A percentile compares a stretch with the other conserved stretches of the same genome.
These are phyloP conservation scores for Aureobasidium pullulans DNA, from an alignment of 2,329 filamentous ascomycete species.

Conservation along the genomic window DNA sequence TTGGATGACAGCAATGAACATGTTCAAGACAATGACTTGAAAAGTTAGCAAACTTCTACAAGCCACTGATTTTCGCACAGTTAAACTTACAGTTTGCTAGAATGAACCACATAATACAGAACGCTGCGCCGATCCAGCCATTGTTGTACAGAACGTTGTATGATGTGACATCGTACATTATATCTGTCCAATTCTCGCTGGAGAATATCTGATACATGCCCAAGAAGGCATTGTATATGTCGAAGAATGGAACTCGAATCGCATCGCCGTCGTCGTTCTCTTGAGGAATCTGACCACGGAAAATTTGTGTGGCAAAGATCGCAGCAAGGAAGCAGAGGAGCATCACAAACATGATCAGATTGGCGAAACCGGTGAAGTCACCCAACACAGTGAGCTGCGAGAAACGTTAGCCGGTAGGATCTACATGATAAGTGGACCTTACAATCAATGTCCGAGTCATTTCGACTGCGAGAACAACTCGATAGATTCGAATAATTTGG, in stretches of 20 bases:
- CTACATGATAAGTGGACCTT: constrained; percentile 8
- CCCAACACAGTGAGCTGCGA: constrained; percentile 65
- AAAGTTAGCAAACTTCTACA: constrained; percentile 7
- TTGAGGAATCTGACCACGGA: constrained; percentile 71
- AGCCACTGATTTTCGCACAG: not conserved
- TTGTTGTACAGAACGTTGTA: constrained; percentile 60
- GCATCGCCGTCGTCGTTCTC: constrained; percentile 54
- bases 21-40: constrained; percentile 79
- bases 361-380: constrained; percentile 85
- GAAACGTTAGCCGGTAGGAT: not conserved
- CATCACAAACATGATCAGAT: constrained; percentile 94
- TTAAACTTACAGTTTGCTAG: constrained; percentile 58
- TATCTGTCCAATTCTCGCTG: constrained; percentile 89
- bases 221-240: constrained; percentile 91
- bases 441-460: constrained; percentile 81
- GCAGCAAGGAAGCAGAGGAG: constrained; percentile 88
- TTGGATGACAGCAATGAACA: constrained; percentile 99
- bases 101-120: constrained; percentile 93
- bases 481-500: constrained; percentile 86
- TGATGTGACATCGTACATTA: constrained; percentile 74
- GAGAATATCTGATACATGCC: constrained; percentile 97
- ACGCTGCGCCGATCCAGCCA: constrained; percentile 87
- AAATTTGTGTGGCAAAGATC: constrained; percentile 88
- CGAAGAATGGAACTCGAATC: constrained; percentile 70
- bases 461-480: constrained; percentile 80